Base-by-base conservation (phyloP, 176 grass and related monocot species). In the Secale cereale region DNA sequence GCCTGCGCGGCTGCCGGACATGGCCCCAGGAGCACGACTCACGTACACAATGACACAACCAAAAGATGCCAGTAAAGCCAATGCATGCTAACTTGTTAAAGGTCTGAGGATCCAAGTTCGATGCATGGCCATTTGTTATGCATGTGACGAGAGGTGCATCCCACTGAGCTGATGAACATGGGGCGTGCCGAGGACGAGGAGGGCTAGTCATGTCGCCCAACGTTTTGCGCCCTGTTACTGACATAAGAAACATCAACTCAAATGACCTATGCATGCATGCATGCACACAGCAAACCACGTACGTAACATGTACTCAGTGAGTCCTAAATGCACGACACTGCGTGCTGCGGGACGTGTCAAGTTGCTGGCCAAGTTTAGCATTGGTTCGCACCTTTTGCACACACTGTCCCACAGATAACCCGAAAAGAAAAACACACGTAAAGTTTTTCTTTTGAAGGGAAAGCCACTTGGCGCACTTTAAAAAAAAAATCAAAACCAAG, bases 181-280 rank as follows among this genome's bases (percentile, higher is more conserved):
- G 40, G 20, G 48, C 28, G 39, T 28, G 68, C 10, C 68, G n/a
- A 41, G 50, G 52, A 65, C 68, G n/a, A 41, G 37, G 39, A 65
- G 32, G 76, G 33, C 70, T 66, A 45, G 79, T 82, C 88, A 79
- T 45, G 84, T 83, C 74, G 27, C 32, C 10, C 39, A 82, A 66
- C 41, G 25, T 65, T 41, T 78, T 25, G 65, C 41, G 54, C 72
- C 17, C 64, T 82, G 73, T 82, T 72, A 29, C 83, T 82, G 72
- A 82, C 78, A 82, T 31, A 82, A 77, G 83, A 82, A 63, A 90
- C 83, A 86, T 90, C 83, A 82, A 73, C 56, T 90, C 64, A 78
- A 65, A 33, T 90, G 65, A 73, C 79, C 32, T 29, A 37, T 69
- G 66, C 70, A 73, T 73, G 69, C 15, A 50, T 50, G 48, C 68